Evolutionary conservation across 2,329 filamentous ascomycete species (phyloP), one percentile per base, ranked within the genome.

Genomic region (Metarhizium anisopliae): DNA sequence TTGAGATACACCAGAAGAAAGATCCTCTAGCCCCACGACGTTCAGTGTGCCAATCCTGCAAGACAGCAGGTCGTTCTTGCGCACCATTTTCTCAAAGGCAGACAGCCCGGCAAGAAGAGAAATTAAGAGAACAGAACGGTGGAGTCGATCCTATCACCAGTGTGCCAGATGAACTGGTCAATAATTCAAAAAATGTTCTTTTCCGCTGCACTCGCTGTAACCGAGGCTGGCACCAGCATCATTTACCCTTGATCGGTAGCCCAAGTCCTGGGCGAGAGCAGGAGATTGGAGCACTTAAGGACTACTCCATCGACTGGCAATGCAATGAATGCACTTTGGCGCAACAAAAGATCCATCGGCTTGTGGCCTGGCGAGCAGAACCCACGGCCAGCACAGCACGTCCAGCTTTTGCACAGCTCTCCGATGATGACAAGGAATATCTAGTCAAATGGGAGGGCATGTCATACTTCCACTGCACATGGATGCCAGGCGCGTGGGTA

Each of bases 401-500:
- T 4, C 60, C 59, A 0, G 43, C 56, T 10, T 68, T 59, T 43
- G 70, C 73, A 11, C 87, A 94, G 64, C 51, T 70, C 36, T 52
- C 51, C 11, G 72, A 76, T 38, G 87, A 90, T 55, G 78, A 88
- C n/a, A 92, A 92, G 61, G 90, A 96, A 62, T 99, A 97, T 65
- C 80, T 99, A 2, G 74, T 99, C 63, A 96, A 94, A 67, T 97
- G 92, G 90, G 84, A 87, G 49, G 77, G 78, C 0, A 78, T 82
- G 55, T 96, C 93, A 0, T 95, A 96, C 65, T 87, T 85, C 59
- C 86, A 89, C 60, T 90, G 89, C 54, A 78, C 77, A 6, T 99
- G 95, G 94, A 88, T 90, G 79, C 84, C 90, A 10, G 94, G 93
- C 13, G 79, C 87, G 16, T 99, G 94, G 94, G 80, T 95, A 1